phyloP scores from a whole-genome alignment of 768 basidiomycete species.

The Strobilomyces echinocephalus region DNA sequence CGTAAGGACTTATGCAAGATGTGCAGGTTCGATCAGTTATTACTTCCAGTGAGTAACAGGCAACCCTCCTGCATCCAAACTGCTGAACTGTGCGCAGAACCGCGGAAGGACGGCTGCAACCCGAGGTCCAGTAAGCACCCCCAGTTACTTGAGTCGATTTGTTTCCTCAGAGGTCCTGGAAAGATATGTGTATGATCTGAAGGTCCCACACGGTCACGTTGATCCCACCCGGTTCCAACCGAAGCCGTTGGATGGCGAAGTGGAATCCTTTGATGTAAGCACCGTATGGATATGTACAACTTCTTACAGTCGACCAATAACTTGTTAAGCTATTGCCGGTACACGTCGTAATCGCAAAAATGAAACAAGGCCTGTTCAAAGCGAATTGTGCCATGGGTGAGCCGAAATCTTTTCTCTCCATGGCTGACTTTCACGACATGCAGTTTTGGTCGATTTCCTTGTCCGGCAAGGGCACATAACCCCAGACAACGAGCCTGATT shows the following conservation, averaged over 20 bases:
- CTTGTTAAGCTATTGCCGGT: conserved; percentile 57
- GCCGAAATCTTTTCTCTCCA: conserved; percentile 15
- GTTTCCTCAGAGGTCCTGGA: neutral
- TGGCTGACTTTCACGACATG: neutral
- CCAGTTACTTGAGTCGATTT: neutral
- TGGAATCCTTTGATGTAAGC: conserved; percentile 84
- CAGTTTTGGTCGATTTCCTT: conserved; percentile 86
- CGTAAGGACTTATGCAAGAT: conserved; percentile 52
- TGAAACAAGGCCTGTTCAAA: conserved; percentile 79
- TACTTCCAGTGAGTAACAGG: conserved; percentile 54
- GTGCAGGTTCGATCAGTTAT: conserved; percentile 75
- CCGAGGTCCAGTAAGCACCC: conserved; percentile 69
- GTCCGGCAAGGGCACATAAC: conserved; percentile 83
- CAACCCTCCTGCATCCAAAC: neutral
- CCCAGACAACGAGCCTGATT: conserved; percentile 82
- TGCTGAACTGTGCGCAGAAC: conserved; percentile 17
- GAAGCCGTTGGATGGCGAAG: conserved; percentile 84
- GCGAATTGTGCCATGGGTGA: conserved; percentile 84
- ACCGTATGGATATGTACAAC: neutral
- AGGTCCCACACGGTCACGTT: conserved; percentile 51
- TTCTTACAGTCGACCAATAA: neutral
- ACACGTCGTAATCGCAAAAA: conserved; percentile 53
- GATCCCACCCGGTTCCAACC: conserved; percentile 54
- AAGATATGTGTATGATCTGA: conserved; percentile 83
- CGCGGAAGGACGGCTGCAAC: conserved; percentile 61